Base-by-base conservation (phyloP, 768 basidiomycete genomes). In the Ramaria rubella region DNA sequence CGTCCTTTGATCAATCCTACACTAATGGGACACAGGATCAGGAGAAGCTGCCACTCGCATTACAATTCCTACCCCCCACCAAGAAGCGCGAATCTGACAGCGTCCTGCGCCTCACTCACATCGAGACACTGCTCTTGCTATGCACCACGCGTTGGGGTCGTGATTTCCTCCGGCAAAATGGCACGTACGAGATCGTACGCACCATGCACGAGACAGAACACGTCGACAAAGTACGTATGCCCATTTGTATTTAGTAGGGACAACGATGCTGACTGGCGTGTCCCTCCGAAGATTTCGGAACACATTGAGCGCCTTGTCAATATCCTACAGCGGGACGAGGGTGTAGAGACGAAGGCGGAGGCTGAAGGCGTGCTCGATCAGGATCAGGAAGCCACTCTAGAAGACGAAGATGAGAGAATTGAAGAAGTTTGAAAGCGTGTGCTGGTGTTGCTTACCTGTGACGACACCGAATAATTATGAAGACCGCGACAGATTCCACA, bases 131-230 rank as follows among this genome's bases (percentile, higher is more conserved):
- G 19, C 78, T 97, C 0, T 71, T 99, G 40, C 75, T 98, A 0
- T 94, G 90, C 61, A 91, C 93, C 9, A 94, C 90, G 0, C 83
- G 85, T 23, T 90, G 87, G 81, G 94, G 92, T 1, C 81, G 96
- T 14, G 87, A 94, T 54, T 81, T 83, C 55, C 75, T 92, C 58
- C 78, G 96, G 27, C 72, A 75, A 23, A 77, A 88, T 58, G 95
- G 94, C 0, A 87, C 88, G 6, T 98, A 98, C 68, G 84, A 87
- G 67, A 85, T 98, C 46, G 73, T 98, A 24, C 77, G 90, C 27
- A 81, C 77, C 5, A 72, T 85, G 7, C 95, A 99, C 68, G 77
- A 85, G 61, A 77, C 76, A 23, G 96, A 98, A 70, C 77, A 71
- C 5, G 86, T 86, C 19, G 90, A 92, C 42, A 83, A 85, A 71